Base-by-base conservation (phyloP, 108 stramenopile genomes). In the Fragilaria crotonensis region DNA sequence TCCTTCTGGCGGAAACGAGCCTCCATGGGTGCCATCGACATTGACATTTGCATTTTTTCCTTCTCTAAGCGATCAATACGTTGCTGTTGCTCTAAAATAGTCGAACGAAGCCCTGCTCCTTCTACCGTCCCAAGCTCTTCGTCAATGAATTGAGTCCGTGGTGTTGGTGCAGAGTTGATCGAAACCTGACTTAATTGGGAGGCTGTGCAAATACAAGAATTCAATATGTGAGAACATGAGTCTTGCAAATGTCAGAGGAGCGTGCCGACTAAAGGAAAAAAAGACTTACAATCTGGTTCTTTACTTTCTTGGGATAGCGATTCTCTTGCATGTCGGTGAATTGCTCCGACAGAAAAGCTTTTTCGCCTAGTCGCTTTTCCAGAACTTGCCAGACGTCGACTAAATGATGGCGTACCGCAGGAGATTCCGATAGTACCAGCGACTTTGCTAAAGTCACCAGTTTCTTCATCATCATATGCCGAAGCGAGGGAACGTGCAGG, bases 21-120 rank as follows among this genome's bases (percentile, higher is more conserved):
- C 64, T 94, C 87, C 3, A 94, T 68, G 9, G 89, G 89, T 17
- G 93, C 89, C 63, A 86, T 90, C 52, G 85, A 79, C 86, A 94
- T 87, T 59, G 63, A 73, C 0, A 90, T 61, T 20, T 77, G 78
- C 76, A 90, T 88, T 59, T 89, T 90, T 55, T 90, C 87, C 52
- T 83, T 76, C 72, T 89, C 89, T 5, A 94, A 73, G 41, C 68
- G 70, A 23, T 85, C 78, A 32, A 89, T 70, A 25, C 80, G 82
- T 14, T 73, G 77, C 57, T 87, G 74, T 83, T 90, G 81, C 5
- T 75, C 70, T 7, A 64, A 58, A 46, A 90, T 68, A 21, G 79
- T 78, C 1, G 92, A 93, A 31, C 66, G 54, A 21, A 90, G 55
- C 4, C 78, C 85, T 19, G 76, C 66, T 14, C 53, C 69, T 57